phyloP scores from a whole-genome alignment of 1,284 basidiomycete genomes.

The Ustilago hordei region DNA sequence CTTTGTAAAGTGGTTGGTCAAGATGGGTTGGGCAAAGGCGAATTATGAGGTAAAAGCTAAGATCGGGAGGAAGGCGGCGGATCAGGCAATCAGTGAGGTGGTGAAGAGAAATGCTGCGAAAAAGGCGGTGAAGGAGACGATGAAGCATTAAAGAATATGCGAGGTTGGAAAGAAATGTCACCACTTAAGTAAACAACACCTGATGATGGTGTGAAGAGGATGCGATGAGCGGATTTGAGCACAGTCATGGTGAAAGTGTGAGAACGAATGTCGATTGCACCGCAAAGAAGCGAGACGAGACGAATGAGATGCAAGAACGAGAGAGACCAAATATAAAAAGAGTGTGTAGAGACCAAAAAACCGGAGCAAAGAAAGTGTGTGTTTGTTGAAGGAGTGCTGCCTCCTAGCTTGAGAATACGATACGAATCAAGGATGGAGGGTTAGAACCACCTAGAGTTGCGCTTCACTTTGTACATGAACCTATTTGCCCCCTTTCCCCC shows the following conservation, averaged over 20 bases:
- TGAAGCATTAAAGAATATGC: constrained; percentile 18
- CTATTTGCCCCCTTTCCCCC: neutral
- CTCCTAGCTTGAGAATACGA: no score
- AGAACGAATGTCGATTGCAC: neutral
- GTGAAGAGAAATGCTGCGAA: constrained; percentile 20
- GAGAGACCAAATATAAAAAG: neutral
- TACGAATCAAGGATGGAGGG: no score
- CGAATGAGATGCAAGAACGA: neutral
- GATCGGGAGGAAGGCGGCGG: constrained; percentile 33
- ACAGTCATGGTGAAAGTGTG: neutral
- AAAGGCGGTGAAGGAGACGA: constrained; percentile 8
- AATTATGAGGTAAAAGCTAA: constrained; percentile 42
- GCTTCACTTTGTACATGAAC: constrained; percentile 24
- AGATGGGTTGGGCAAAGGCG: constrained; percentile 61
- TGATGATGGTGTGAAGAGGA: neutral
- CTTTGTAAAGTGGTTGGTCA: constrained; percentile 74
- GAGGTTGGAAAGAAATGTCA: neutral
- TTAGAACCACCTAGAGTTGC: constrained; percentile 7
- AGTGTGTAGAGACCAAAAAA: neutral
- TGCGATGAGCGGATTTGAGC: neutral
- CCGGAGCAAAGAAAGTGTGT: neutral
- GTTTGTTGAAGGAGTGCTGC: neutral
- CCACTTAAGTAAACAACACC: constrained; percentile 3
- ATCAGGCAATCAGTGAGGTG: constrained; percentile 35
- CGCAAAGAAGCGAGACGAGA: neutral